phyloP scores from a whole-genome alignment of 1,284 basidiomycete species.

The Lignosus rhinocerotis region DNA sequence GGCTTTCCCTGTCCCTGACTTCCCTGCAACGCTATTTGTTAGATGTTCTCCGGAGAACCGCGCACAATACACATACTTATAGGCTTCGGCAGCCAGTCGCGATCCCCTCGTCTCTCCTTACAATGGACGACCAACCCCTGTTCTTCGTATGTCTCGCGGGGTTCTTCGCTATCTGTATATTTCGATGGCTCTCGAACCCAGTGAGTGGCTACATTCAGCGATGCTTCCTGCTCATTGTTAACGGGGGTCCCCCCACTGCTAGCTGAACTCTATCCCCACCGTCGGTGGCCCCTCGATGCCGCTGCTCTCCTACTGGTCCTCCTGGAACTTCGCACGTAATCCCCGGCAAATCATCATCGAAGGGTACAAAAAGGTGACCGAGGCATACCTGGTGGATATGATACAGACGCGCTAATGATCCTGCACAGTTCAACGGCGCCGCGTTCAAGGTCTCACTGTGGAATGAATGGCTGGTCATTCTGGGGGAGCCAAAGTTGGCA shows the following conservation, averaged over 20 bases:
- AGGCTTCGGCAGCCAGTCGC: not conserved
- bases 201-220: not conserved
- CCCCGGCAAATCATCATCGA: constrained; percentile 27
- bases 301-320: constrained; percentile 30
- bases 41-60: too few species aligned
- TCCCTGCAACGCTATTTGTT: too few species aligned
- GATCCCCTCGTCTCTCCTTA: not conserved
- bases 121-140: not conserved
- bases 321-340: constrained; percentile 17
- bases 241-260: not conserved
- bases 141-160: not conserved
- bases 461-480: constrained; percentile 41
- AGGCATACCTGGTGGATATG: too few species aligned
- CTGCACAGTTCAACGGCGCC: constrained; percentile 33
- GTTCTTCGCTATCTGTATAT: not conserved
- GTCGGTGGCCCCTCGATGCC: constrained; percentile 28
- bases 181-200: not conserved
- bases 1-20: too few species aligned
- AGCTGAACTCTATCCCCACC: constrained; percentile 26
- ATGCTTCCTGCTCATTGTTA: not conserved
- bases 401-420: not conserved
- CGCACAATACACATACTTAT: not conserved
- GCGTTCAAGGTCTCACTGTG: constrained; percentile 43
- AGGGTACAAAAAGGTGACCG: constrained; percentile 33
- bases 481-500: constrained; percentile 35